Evolutionary conservation across 1,284 basidiomycete species (phyloP), one percentile per base, ranked within the genome.

Genomic region (Puccinia polysora): DNA sequence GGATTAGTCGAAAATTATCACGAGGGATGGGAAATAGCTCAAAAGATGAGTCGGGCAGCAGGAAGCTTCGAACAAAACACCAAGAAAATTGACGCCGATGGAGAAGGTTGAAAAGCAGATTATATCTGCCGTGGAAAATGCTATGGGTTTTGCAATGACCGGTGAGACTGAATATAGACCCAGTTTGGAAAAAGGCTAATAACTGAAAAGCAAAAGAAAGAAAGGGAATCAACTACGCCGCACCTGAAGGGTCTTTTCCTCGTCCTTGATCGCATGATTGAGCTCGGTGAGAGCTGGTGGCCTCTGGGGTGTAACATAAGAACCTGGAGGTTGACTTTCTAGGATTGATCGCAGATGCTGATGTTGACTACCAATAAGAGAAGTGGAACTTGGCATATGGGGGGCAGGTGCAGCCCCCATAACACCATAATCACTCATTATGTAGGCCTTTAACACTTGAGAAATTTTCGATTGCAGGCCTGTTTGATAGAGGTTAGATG

Each of bases 401-500:
- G 60, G 49, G 45, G 36, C 43, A 28, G 40, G 8, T 43, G 60
- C 32, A n/a, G 25, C 23, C 5, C 43, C 60, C 2, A 63, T 47
- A 40, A 63, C 60, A 43, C 45, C 45, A 32, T 63, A 63, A 23
- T 63, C 23, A 34, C 40, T 49, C 60, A 63, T 63, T n/a, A n/a
- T n/a, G n/a, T n/a, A n/a, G n/a, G n/a, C 18, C 8, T 62, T 30
- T 20, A 18, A 14, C 6, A 2, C 14, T 32, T 5, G 40, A 47
- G 49, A n/a, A n/a, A n/a, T n/a, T n/a, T 50, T 20, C 30, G 4
- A 40, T 8, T n/a, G 28, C n/a, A 18, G 4, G 53, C 34, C 8
- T 25, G 14, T 4, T 28, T 18, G 7, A 10, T n/a, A n/a, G n/a
- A n/a, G n/a, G n/a, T n/a, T 4, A 15, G 40, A 18, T 47, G 2